phyloP scores from a whole-genome alignment of 208 protist genomes.

The Trichomonas gallinae region DNA sequence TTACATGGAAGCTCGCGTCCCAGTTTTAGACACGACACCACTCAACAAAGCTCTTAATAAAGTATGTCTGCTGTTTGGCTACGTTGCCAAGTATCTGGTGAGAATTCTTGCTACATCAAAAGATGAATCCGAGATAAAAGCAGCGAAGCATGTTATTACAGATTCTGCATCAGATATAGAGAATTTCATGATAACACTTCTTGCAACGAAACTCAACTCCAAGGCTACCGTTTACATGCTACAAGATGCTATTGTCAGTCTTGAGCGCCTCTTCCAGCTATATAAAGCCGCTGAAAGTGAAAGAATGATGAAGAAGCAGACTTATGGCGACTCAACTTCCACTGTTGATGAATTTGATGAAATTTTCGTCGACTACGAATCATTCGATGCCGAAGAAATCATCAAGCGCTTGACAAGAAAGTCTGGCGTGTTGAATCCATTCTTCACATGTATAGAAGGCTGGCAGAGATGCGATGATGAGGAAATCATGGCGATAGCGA shows the following conservation, averaged over 20 bases:
- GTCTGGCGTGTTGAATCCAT: background rate
- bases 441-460: background rate
- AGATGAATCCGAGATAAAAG: background rate
- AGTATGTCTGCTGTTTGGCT: background rate
- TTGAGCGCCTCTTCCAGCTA: background rate
- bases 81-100: background rate
- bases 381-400: background rate
- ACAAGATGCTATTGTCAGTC: background rate
- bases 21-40: background rate
- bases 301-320: background rate
- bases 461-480: background rate
- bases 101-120: background rate
- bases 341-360: background rate
- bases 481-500: background rate
- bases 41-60: background rate
- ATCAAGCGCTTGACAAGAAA: background rate
- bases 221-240: background rate
- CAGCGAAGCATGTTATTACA: background rate
- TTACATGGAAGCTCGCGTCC: background rate
- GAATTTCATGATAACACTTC: background rate
- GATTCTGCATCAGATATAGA: background rate
- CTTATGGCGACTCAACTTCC: background rate
- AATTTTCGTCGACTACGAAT: background rate
- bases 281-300: background rate
- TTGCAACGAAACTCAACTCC: background rate